Base-by-base conservation (phyloP, 345 rosid genomes). In the Eucalyptus guilfoylei region DNA sequence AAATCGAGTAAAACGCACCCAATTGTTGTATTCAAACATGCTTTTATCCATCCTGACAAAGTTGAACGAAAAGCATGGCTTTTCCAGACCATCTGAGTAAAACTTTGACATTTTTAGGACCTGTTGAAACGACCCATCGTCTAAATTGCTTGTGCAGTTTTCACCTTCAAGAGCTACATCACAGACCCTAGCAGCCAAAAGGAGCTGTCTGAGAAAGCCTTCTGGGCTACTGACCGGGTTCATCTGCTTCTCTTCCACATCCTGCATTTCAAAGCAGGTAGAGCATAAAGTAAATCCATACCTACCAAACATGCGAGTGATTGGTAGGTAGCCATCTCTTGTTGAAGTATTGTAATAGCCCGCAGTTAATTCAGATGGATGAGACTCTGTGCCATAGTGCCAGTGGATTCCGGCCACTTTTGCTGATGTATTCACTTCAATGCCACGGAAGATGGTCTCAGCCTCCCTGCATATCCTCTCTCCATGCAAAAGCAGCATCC, bases 341-440 rank as follows among this genome's bases (percentile, higher is more conserved):
- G 37, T 87, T 45, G 88, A 90, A 64, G 96, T 94, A 87, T 94
- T 94, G 88, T 91, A 93, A 90, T 93, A 93, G 83, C 94, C 96
- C 47, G 94, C 92, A 3, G 95, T 93, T 86, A 93, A 81, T 91
- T 93, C 96, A 14, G 95, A 92, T 55, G 93, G 91, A 86, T 90
- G 95, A 81, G 96, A 93, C 52, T 89, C 13, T 55, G 92, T 91
- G 86, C 87, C 87, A 88, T 93, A 93, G 83, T 92, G 96, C 94
- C 95, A 94, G 90, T 92, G 91, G 49, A 93, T 92, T 49, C 90
- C 92, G 48, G 94, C 92, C 44, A 94, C 91, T 90, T 92, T 94
- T 26, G 93, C 93, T 9, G 94, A 90, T 44, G 87, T 87, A 85
- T 86, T 86, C 60, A 92, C 93, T 72, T 90, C 89, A n/a, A 91